phyloP scores from a whole-genome alignment of 2,329 filamentous ascomycete species.

The Seiridium cupressi region DNA sequence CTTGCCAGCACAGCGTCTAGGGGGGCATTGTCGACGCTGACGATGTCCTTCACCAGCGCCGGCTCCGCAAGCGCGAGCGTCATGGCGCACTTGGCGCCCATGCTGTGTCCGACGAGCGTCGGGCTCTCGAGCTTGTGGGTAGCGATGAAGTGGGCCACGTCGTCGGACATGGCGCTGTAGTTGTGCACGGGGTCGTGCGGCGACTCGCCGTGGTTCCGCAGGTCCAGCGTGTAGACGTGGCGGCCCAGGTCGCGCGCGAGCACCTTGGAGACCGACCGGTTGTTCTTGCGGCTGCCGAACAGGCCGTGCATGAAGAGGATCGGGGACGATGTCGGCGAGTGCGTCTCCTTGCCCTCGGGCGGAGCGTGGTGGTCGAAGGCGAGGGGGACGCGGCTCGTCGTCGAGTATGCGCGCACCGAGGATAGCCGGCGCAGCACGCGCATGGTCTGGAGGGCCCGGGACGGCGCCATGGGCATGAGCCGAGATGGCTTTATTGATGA shows the following conservation, averaged over 20 bases:
- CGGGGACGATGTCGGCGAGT: slow-evolving; percentile 43
- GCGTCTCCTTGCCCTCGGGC: slow-evolving; percentile 36
- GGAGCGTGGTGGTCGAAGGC: slow-evolving; percentile 68
- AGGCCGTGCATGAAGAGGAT: slow-evolving; percentile 90
- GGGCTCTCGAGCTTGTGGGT: slow-evolving; percentile 67
- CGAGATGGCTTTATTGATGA: too few relatives aligned
- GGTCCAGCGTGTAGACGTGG: slow-evolving; percentile 83
- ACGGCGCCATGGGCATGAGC: neutral
- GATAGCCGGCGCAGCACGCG: neutral
- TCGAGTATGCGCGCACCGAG: slow-evolving; percentile 2
- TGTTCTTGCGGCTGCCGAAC: slow-evolving; percentile 95
- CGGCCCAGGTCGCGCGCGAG: slow-evolving; percentile 78
- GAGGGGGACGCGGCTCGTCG: slow-evolving; percentile 34
- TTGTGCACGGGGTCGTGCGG: slow-evolving; percentile 75
- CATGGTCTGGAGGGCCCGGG: neutral
- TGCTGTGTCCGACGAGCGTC: slow-evolving; percentile 89
- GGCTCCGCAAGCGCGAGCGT: slow-evolving; percentile 73
- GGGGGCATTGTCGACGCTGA: slow-evolving; percentile 90
- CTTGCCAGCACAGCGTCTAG: slow-evolving; percentile 73
- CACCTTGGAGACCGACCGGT: slow-evolving; percentile 68
- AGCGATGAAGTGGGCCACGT: slow-evolving; percentile 76
- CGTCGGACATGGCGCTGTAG: slow-evolving; percentile 78
- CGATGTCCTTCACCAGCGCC: slow-evolving; percentile 64
- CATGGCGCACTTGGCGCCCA: slow-evolving; percentile 97
- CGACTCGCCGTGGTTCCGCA: slow-evolving; percentile 91